phyloP scores from a whole-genome alignment of 75 land plant species.

The Azolla pinnata region DNA sequence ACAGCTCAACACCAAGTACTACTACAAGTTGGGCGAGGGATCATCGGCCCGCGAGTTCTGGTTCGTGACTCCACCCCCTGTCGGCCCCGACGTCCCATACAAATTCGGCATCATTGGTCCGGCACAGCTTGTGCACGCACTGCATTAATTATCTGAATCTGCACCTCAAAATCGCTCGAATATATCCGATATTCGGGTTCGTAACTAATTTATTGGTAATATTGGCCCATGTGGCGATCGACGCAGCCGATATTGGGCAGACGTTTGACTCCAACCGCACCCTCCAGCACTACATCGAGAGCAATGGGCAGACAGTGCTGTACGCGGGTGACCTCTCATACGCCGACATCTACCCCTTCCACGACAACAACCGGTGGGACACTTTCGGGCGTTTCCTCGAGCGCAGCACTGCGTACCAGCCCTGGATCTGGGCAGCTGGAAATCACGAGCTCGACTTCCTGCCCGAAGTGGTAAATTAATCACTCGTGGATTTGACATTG shows the following conservation, averaged over 20 bases:
- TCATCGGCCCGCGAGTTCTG: conserved; percentile 35
- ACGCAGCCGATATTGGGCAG: conserved; percentile 91
- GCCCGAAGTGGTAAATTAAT: conserved; percentile 15
- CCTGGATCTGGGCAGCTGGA: conserved; percentile 93
- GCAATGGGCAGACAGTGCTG: conserved; percentile 59
- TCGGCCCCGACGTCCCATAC: conserved; percentile 61
- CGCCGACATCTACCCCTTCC: conserved; percentile 63
- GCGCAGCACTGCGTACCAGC: conserved; percentile 76
- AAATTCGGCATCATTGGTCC: conserved; percentile 70
- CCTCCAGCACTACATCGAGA: conserved; percentile 70
- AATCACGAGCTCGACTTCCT: conserved; percentile 71
- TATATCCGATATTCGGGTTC: not conserved
- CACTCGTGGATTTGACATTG: too few relatives aligned
- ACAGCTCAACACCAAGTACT: conserved; percentile 54
- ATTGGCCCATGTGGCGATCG: too few relatives aligned
- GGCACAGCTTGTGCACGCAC: too few relatives aligned
- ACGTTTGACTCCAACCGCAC: conserved; percentile 75
- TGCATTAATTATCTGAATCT: too few relatives aligned
- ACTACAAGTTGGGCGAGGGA: conserved; percentile 42
- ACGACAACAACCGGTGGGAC: conserved; percentile 77
- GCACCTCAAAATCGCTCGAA: not conserved
- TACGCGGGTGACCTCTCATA: conserved; percentile 89
- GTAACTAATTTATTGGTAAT: conserved; percentile 1
- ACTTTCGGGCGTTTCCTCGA: conserved; percentile 84
- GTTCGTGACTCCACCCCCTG: conserved; percentile 53